Evolutionary conservation across 257 asterid genomes (phyloP), one percentile per base, ranked within the genome.

Genomic region (Lavandula angustifolia): DNA sequence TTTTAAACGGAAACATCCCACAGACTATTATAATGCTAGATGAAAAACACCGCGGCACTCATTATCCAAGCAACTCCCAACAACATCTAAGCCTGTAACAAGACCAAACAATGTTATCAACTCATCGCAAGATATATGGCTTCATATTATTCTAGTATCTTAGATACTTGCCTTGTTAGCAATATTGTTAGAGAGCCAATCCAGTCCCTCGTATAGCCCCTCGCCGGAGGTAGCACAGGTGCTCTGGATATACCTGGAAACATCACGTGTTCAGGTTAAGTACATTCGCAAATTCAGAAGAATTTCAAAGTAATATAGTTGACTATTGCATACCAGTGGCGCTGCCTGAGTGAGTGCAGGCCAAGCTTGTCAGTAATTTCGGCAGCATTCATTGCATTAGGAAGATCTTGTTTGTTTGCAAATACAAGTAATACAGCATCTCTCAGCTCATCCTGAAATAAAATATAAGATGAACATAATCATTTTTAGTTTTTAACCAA

Each of bases 381-480:
- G 69, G 96, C 94, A 80, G 95, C 95, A 60, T 82, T 84, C 96
- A 87, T 87, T 65, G 96, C 96, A 79, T 87, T 89, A 9, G 96
- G 96, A 54, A 89, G 96, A 89, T 89, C 95, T 75, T 89, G 96
- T 69, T 87, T 89, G 84, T 87, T 89, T 32, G 96, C 96, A 74
- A 87, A 87, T 35, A 89, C 94, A 66, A 89, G 96, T 60, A 89
- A 64, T 62, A 89, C 96, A 7, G 95, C 94, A 78, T 89, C 95
- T 43, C 94, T 80, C 65, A 89, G 85, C 83, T 89, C 95, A 66
- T 89, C 95, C 95, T 89, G 82, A 42, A 46, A 69, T 64, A 6
- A 43, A 17, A 49, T 12, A 35, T 41, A 60, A 33, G 33, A 54
- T 62, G 64, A 14, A 29, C 41, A 62, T 14, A 47, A 40, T 40